Conservation (phyloP, 495 filamentous ascomycete species). For the Lepraria neglecta region DNA sequence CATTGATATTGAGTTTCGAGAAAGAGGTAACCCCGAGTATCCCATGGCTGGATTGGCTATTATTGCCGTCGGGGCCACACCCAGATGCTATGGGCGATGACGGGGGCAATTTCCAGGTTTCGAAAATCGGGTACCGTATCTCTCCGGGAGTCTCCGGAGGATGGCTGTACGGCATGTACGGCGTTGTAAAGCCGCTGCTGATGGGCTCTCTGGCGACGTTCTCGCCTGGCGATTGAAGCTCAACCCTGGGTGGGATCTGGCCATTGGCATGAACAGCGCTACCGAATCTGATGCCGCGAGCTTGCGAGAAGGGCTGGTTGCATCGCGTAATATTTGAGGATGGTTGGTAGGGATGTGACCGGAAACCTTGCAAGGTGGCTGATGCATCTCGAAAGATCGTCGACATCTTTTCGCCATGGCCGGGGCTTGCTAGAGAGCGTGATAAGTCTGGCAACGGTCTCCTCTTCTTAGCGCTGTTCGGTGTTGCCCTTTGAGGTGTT, state of each 20-base stretch:
- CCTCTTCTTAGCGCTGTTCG: conserved; percentile 27
- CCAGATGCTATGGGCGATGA: neutral
- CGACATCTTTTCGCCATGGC: conserved; percentile 24
- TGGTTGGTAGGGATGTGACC: neutral
- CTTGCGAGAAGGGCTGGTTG: conserved; percentile 21
- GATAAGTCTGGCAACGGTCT: conserved; percentile 20
- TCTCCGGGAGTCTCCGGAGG: neutral
- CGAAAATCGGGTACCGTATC: neutral
- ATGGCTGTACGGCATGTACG: neutral
- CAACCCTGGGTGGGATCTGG: neutral
- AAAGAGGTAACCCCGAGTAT: neutral
- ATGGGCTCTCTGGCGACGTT: conserved; percentile 1
- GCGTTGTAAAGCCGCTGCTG: conserved; percentile 19
- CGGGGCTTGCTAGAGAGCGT: conserved; percentile 17
- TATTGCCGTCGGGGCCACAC: neutral
- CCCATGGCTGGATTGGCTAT: conserved; percentile 9
- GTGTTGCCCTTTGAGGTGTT: conserved; percentile 5
- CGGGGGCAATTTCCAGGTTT: conserved; percentile 1
- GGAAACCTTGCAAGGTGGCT: conserved; percentile 10
- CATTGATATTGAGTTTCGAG: neutral
- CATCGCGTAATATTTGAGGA: conserved; percentile 19
- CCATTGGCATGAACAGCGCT: neutral
- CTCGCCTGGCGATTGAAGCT: neutral
- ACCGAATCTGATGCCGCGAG: conserved; percentile 19
- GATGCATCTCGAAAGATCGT: conserved; percentile 24